phyloP scores from a whole-genome alignment of 345 rosid species.

The Dimocarpus longan region DNA sequence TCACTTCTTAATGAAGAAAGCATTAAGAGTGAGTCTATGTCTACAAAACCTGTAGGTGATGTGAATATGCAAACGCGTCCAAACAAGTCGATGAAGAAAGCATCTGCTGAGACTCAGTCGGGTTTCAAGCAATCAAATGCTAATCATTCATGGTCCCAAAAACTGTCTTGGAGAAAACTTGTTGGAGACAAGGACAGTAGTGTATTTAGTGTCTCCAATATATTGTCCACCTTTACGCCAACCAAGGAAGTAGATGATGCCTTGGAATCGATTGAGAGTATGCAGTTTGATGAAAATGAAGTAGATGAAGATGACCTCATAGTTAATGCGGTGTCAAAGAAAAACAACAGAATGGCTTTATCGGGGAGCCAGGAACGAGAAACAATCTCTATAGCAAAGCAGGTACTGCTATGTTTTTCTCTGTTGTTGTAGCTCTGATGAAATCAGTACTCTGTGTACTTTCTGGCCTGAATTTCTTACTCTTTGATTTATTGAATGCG shows the following conservation, averaged over 20 bases:
- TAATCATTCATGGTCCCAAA: constrained; percentile 57
- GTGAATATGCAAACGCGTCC: constrained; percentile 24
- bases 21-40: constrained; percentile 32
- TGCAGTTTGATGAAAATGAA: constrained; percentile 28
- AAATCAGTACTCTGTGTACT: background rate
- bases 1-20: constrained; percentile 28
- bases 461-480: constrained; percentile 12
- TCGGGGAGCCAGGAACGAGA: constrained; percentile 8
- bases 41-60: constrained; percentile 28
- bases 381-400: background rate
- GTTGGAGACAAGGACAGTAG: constrained; percentile 44
- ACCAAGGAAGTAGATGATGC: constrained; percentile 35
- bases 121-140: constrained; percentile 33
- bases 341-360: constrained; percentile 11
- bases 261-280: constrained; percentile 27
- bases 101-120: constrained; percentile 23
- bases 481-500: constrained; percentile 16
- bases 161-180: constrained; percentile 78
- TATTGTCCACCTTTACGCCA: constrained; percentile 35
- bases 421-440: background rate
- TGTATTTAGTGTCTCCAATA: constrained; percentile 48
- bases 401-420: constrained; percentile 26
- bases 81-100: constrained; percentile 17
- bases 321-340: constrained; percentile 39
- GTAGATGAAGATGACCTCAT: constrained; percentile 47